Evolutionary conservation across 495 filamentous ascomycete genomes (phyloP).

Genomic region (Hypomontagnella monticulosa): DNA sequence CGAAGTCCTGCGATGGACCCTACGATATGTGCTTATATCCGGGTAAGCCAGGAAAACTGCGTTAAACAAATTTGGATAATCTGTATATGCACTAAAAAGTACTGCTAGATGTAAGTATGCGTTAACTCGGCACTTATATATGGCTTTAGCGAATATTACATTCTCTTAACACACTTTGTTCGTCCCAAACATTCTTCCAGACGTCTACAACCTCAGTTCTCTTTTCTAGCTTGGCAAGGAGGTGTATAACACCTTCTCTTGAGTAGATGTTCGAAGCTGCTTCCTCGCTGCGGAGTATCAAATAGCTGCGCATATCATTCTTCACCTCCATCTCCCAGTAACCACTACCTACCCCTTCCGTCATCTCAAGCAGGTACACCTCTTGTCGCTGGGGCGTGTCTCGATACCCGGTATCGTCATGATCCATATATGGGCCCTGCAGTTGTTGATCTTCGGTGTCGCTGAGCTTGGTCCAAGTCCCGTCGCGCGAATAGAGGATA

Average conservation of each 20-base stretch:
- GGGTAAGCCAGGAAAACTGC: no score
- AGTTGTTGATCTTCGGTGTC: neutral
- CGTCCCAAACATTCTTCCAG: neutral
- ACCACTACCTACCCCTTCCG: neutral
- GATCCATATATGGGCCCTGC: neutral
- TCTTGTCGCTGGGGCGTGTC: neutral
- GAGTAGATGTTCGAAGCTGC: neutral
- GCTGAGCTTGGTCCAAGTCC: neutral
- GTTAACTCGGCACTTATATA: no score
- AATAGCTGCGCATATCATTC: neutral
- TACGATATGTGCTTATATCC: no score
- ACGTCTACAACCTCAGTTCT: no score
- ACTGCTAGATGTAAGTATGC: no score
- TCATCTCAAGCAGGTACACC: slow-evolving; percentile 6
- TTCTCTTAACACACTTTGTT: slow-evolving; percentile 7
- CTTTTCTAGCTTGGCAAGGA: no score
- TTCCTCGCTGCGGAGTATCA: slow-evolving; percentile 12
- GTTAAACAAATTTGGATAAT: no score
- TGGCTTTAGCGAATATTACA: slow-evolving; percentile 14
- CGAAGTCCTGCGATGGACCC: no score
- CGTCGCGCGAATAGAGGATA: neutral
- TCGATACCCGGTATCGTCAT: neutral
- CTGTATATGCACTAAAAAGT: no score
- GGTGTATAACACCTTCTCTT: neutral
- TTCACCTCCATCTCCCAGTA: neutral